phyloP scores from a whole-genome alignment of 129 eudicot genomes.

The Rutidosis leptorrhynchoides region DNA sequence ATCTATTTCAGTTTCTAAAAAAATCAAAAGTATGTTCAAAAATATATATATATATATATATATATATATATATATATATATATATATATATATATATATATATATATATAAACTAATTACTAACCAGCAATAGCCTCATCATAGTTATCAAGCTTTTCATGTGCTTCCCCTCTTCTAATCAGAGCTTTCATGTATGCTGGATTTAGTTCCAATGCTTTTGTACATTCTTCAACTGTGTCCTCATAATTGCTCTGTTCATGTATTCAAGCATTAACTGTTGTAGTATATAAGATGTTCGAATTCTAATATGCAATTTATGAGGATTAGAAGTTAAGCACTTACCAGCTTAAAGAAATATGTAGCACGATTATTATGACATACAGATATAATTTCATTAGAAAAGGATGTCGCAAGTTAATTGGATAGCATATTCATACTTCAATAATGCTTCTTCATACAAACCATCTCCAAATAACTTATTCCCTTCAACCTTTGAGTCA shows the following conservation, averaged over 20 bases:
- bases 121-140: slow-evolving; percentile 83
- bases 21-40: neutral
- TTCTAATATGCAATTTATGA: neutral
- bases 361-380: slow-evolving; percentile 87
- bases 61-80: too few relatives aligned
- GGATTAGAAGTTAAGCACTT: slow-evolving; percentile 19
- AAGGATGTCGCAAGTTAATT: slow-evolving; percentile 57
- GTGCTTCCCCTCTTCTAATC: slow-evolving; percentile 71
- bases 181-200: slow-evolving; percentile 75
- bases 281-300: too few relatives aligned
- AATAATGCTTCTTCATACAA: slow-evolving; percentile 75
- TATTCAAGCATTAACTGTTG: slow-evolving; percentile 10
- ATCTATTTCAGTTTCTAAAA: slow-evolving; percentile 20
- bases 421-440: slow-evolving; percentile 76
- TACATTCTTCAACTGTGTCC: slow-evolving; percentile 81
- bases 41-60: too few relatives aligned
- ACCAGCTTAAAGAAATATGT: slow-evolving; percentile 76
- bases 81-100: too few relatives aligned
- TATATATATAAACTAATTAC: too few relatives aligned
- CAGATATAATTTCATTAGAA: slow-evolving; percentile 60
- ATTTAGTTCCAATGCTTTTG: slow-evolving; percentile 80
- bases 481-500: slow-evolving; percentile 77
- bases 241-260: slow-evolving; percentile 57
- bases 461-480: slow-evolving; percentile 63
- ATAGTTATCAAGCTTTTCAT: slow-evolving; percentile 74